These are phyloP conservation scores for Xylariaceae sp. DNA, from an alignment of 2,329 filamentous ascomycete species.

Conservation along the genomic window DNA sequence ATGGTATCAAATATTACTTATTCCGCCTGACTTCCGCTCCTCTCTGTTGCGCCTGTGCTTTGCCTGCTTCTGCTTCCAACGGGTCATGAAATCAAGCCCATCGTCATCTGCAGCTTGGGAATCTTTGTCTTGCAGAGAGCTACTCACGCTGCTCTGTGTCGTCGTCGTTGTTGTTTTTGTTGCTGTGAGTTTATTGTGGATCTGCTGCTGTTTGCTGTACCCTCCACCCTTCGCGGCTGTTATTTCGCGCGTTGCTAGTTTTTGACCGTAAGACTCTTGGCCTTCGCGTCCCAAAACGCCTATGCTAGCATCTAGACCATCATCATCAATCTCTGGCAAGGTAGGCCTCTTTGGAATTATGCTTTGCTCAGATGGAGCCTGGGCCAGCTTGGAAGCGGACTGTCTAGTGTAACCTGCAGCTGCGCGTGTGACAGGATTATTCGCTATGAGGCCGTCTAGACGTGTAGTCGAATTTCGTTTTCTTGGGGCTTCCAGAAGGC, in stretches of 20 bases:
- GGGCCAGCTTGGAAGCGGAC: not conserved
- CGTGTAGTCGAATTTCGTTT: slow-evolving; percentile 23
- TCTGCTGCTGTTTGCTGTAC: too few relatives aligned
- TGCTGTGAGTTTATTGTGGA: not conserved
- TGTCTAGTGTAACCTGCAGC: slow-evolving; percentile 25
- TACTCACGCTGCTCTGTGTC: not conserved
- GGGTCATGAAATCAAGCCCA: slow-evolving; percentile 20
- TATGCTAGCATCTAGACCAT: not conserved
- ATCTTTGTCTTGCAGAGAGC: slow-evolving; percentile 3
- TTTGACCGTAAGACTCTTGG: too few relatives aligned
- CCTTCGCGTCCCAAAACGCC: too few relatives aligned
- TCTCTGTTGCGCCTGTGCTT: slow-evolving; percentile 22
- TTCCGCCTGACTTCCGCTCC: slow-evolving; percentile 18
- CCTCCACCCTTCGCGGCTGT: too few relatives aligned
- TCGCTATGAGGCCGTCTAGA: slow-evolving; percentile 20
- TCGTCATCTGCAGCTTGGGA: slow-evolving; percentile 14
- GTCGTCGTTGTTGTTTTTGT: too few relatives aligned
- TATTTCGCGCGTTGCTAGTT: too few relatives aligned
- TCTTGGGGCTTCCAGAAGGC: slow-evolving; percentile 43
- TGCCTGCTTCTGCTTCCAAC: slow-evolving; percentile 24
- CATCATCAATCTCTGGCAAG: slow-evolving; percentile 9
- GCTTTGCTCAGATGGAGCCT: too few relatives aligned
- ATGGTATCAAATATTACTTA: slow-evolving; percentile 11
- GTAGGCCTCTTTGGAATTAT: too few relatives aligned
- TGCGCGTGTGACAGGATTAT: slow-evolving; percentile 21